A percentile compares a stretch with the other conserved stretches of the same genome.
phyloP scores from a whole-genome alignment of 305 asterid genomes.

The Rubia tinctorum region DNA sequence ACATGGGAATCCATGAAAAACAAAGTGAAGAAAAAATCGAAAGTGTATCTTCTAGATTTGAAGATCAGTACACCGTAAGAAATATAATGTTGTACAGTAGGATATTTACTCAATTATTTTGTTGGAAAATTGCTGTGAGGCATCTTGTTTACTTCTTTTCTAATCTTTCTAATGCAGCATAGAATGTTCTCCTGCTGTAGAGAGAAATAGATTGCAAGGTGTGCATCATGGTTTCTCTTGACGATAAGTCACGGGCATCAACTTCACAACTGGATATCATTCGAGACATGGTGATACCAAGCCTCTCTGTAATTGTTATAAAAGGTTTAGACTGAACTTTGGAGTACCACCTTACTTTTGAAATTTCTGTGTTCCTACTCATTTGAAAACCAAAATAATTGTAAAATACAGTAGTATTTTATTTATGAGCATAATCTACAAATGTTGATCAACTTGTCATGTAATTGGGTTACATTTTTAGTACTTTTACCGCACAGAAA shows the following conservation, averaged over 20 bases:
- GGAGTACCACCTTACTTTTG: too few relatives aligned
- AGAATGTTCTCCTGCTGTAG: constrained; percentile 50
- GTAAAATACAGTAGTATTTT: too few relatives aligned
- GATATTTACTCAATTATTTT: background rate
- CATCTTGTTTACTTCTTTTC: constrained; percentile 20
- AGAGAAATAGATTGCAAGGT: constrained; percentile 28
- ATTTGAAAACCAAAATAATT: background rate
- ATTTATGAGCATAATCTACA: too few relatives aligned
- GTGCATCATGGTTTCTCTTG: too few relatives aligned
- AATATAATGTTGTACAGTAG: constrained; percentile 9
- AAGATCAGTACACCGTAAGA: constrained; percentile 62
- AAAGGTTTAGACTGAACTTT: too few relatives aligned
- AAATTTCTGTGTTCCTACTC: background rate
- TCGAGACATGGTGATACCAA: too few relatives aligned
- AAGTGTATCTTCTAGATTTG: constrained; percentile 59
- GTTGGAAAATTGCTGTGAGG: background rate
- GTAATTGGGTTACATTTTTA: too few relatives aligned
- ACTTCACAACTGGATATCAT: too few relatives aligned
- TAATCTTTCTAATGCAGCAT: constrained; percentile 38
- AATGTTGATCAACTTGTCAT: too few relatives aligned
- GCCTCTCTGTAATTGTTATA: too few relatives aligned
- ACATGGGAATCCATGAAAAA: too few relatives aligned
- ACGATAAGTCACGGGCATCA: constrained; percentile 35
- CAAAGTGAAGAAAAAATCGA: too few relatives aligned
- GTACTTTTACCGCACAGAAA: background rate